These are phyloP conservation scores for Podaxis sp. DNA, from an alignment of 768 basidiomycete genomes.

Conservation along the genomic window DNA sequence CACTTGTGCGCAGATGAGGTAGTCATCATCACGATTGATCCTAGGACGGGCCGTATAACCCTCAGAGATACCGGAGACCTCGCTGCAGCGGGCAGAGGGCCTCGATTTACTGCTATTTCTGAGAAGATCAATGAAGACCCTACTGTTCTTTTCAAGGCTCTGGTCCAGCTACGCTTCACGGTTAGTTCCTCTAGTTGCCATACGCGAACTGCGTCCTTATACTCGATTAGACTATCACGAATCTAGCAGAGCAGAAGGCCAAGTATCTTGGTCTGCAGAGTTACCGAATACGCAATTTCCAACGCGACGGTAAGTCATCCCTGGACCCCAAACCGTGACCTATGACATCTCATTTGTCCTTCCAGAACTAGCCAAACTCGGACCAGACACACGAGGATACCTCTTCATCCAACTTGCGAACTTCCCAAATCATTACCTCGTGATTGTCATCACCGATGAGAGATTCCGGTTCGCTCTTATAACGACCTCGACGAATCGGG, in stretches of 20 bases:
- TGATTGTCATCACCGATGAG: slow-evolving; percentile 76
- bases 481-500: slow-evolving; percentile 53
- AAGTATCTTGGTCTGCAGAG: slow-evolving; percentile 79
- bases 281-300: slow-evolving; percentile 68
- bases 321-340: neutral
- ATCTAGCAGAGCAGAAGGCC: slow-evolving; percentile 84
- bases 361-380: slow-evolving; percentile 71
- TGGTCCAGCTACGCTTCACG: slow-evolving; percentile 59
- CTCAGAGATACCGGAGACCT: slow-evolving; percentile 82
- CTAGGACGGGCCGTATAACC: slow-evolving; percentile 75
- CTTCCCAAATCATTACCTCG: slow-evolving; percentile 82
- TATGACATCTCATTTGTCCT: neutral
- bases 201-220: neutral
- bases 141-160: slow-evolving; percentile 49
- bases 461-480: slow-evolving; percentile 84
- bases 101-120: slow-evolving; percentile 58
- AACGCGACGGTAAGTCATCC: slow-evolving; percentile 52
- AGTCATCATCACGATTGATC: slow-evolving; percentile 75
- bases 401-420: slow-evolving; percentile 78
- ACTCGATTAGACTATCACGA: slow-evolving; percentile 68
- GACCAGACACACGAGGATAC: slow-evolving; percentile 55
- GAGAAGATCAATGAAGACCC: slow-evolving; percentile 74
- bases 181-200: slow-evolving; percentile 41
- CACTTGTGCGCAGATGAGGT: slow-evolving; percentile 77
- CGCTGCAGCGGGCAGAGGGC: slow-evolving; percentile 69